phyloP scores from a whole-genome alignment of 345 rosid species.

The Eutrema yunnanense region DNA sequence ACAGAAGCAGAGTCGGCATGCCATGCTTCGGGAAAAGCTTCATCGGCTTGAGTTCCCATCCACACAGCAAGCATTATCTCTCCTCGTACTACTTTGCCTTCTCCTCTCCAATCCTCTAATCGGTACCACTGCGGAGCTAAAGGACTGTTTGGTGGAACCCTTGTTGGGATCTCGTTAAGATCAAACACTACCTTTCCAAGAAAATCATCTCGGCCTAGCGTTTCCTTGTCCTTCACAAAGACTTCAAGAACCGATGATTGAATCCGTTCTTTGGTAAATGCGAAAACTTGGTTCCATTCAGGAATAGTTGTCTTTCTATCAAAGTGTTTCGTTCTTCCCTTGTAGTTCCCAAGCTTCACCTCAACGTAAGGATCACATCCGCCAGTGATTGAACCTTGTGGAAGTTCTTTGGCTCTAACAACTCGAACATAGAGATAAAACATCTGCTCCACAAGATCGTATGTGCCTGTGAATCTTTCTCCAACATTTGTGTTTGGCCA shows the following conservation, averaged over 20 bases:
- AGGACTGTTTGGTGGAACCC: constrained; percentile 96
- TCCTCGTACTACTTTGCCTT: constrained; percentile 67
- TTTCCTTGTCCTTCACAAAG: constrained; percentile 67
- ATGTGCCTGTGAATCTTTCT: constrained; percentile 57
- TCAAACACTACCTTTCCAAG: constrained; percentile 70
- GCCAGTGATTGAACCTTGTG: constrained; percentile 53
- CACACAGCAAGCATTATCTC: constrained; percentile 88
- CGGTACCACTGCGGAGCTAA: constrained; percentile 92
- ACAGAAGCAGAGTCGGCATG: constrained; percentile 68
- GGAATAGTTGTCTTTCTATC: constrained; percentile 74
- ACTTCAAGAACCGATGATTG: constrained; percentile 77
- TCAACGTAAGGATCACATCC: constrained; percentile 87
- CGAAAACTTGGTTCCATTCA: constrained; percentile 90
- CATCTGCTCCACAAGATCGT: constrained; percentile 85
- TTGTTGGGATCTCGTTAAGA: constrained; percentile 73
- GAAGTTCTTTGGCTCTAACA: constrained; percentile 72
- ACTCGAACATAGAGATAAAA: constrained; percentile 68
- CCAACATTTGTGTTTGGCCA: constrained; percentile 55
- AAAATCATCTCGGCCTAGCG: constrained; percentile 66
- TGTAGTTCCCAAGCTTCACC: constrained; percentile 89
- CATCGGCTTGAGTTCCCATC: constrained; percentile 97
- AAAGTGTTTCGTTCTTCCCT: constrained; percentile 69
- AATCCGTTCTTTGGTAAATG: constrained; percentile 77
- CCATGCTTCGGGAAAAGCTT: constrained; percentile 86
- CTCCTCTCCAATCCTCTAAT: constrained; percentile 64